Percentiles rank a stretch among this genome's conserved stretches.
Evolutionary conservation across 2,329 filamentous ascomycete genomes (phyloP).

Genomic region (Epichloe coenophiala): DNA sequence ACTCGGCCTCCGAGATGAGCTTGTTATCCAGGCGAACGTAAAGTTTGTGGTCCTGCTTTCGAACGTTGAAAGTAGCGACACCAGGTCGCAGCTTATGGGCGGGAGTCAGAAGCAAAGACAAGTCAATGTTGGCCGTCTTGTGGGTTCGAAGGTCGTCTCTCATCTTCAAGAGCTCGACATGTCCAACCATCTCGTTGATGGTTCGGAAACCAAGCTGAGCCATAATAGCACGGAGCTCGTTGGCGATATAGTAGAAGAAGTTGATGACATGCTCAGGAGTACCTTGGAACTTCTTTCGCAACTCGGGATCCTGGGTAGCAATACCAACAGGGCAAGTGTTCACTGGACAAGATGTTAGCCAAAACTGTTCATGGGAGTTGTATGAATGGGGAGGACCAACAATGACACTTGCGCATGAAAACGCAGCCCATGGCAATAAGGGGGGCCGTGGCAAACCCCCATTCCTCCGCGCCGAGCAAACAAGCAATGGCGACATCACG

Average conservation of each 20-base stretch:
- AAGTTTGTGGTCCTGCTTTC: conserved; percentile 92
- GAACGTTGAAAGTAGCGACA: conserved; percentile 92
- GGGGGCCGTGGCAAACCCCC: conserved; percentile 96
- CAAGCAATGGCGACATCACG: conserved; percentile 90
- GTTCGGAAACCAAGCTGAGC: conserved; percentile 87
- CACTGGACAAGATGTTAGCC: conserved; percentile 4
- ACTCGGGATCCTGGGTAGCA: conserved; percentile 86
- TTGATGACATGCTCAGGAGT: conserved; percentile 96
- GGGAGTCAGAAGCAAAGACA: conserved; percentile 84
- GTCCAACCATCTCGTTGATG: conserved; percentile 96
- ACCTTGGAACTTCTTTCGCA: conserved; percentile 85
- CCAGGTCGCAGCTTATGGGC: conserved; percentile 91
- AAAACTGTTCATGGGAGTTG: too few relatives aligned
- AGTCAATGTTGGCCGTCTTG: conserved; percentile 86
- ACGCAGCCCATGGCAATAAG: conserved; percentile 95
- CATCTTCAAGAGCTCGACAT: conserved; percentile 73
- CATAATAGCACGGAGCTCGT: conserved; percentile 95
- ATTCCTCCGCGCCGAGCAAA: conserved; percentile 93
- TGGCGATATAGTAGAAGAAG: conserved; percentile 96
- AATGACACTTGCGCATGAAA: conserved; percentile 73
- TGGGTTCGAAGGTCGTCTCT: conserved; percentile 76
- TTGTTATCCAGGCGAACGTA: conserved; percentile 94
- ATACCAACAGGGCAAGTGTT: conserved; percentile 89
- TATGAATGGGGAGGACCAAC: neutral
- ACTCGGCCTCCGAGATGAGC: conserved; percentile 86